Percentiles rank a stretch among this genome's conserved stretches.
These are phyloP conservation scores for Leptomonas pyrrhocoris DNA, from an alignment of 208 protist genomes.

Conservation along the genomic window DNA sequence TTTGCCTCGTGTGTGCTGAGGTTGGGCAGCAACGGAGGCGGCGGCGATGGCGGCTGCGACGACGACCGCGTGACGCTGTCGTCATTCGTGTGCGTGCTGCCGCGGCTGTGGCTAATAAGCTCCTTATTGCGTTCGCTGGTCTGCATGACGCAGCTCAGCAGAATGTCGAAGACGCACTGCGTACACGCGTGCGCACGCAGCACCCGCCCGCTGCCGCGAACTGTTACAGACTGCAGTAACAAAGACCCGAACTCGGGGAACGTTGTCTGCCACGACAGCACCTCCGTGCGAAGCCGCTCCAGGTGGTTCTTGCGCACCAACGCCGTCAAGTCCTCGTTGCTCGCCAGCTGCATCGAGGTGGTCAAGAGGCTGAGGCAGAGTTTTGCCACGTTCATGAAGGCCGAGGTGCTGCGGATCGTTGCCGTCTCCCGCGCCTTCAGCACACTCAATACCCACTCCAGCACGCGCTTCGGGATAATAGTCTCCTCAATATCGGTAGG, in stretches of 20 bases:
- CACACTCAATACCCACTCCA: constrained; percentile 33
- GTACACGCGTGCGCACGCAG: constrained; percentile 71
- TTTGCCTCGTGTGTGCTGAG: constrained; percentile 22
- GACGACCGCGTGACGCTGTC: constrained; percentile 2
- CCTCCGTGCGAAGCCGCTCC: constrained; percentile 41
- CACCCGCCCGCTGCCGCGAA: constrained; percentile 46
- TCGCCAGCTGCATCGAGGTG: constrained; percentile 65
- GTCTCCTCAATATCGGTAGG: constrained; percentile 28
- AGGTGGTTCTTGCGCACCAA: constrained; percentile 48
- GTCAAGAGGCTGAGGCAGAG: constrained; percentile 73
- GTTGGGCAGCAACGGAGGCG: neutral
- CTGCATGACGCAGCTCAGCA: constrained; percentile 64
- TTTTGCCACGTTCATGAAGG: constrained; percentile 52
- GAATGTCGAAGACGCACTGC: constrained; percentile 63
- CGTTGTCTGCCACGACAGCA: constrained; percentile 61
- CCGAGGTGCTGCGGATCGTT: constrained; percentile 15
- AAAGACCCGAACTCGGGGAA: constrained; percentile 62
- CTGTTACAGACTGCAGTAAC: constrained; percentile 67
- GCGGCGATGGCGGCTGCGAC: neutral
- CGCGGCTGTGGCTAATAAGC: neutral
- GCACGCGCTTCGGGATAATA: constrained; percentile 22
- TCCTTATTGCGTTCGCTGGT: constrained; percentile 11
- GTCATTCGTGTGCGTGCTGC: constrained; percentile 1
- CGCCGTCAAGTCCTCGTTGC: constrained; percentile 50
- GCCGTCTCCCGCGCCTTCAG: constrained; percentile 32